A percentile compares a stretch with the other conserved stretches of the same genome.
These are phyloP conservation scores for Colletotrichum melonis DNA, from an alignment of 2,329 filamentous ascomycete genomes.

Conservation along the genomic window DNA sequence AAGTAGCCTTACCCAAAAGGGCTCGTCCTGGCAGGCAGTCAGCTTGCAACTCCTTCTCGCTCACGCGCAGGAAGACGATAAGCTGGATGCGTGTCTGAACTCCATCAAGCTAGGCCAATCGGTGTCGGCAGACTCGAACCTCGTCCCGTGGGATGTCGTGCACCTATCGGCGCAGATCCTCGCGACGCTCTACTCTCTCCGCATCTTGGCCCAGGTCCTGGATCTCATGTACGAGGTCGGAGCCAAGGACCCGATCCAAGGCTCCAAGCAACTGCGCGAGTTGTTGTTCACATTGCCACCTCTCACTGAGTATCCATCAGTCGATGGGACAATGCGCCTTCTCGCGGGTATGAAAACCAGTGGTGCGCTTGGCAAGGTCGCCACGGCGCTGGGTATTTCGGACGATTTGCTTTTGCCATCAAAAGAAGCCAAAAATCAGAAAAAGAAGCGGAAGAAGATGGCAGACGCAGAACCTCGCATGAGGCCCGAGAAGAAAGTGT, in stretches of 20 bases:
- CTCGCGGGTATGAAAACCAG: slow-evolving; percentile 4
- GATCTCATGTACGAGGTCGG: slow-evolving; percentile 43
- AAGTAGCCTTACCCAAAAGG: slow-evolving; percentile 38
- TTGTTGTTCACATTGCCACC: slow-evolving; percentile 17
- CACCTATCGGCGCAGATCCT: slow-evolving; percentile 73
- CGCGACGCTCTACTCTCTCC: slow-evolving; percentile 70
- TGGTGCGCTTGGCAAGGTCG: slow-evolving; percentile 7
- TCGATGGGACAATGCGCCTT: slow-evolving; percentile 16
- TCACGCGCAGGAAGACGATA: slow-evolving; percentile 41
- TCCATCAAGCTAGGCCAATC: slow-evolving; percentile 26
- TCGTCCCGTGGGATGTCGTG: slow-evolving; percentile 64
- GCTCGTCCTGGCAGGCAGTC: slow-evolving; percentile 20
- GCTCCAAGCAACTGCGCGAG: slow-evolving; percentile 2
- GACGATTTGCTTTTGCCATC: slow-evolving; percentile 18
- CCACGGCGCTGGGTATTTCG: not conserved
- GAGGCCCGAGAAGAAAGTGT: slow-evolving; percentile 21
- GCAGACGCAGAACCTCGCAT: not conserved
- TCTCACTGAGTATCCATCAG: slow-evolving; percentile 23
- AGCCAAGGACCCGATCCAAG: not conserved
- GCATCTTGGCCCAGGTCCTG: slow-evolving; percentile 64
- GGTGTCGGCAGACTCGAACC: slow-evolving; percentile 37
- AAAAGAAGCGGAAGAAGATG: slow-evolving; percentile 28
- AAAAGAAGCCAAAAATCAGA: slow-evolving; percentile 25
- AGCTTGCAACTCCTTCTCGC: slow-evolving; percentile 32
- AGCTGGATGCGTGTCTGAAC: slow-evolving; percentile 43